These are phyloP conservation scores for Perkinsus olseni DNA, from an alignment of 169 alveolate species.

Conservation along the genomic window DNA sequence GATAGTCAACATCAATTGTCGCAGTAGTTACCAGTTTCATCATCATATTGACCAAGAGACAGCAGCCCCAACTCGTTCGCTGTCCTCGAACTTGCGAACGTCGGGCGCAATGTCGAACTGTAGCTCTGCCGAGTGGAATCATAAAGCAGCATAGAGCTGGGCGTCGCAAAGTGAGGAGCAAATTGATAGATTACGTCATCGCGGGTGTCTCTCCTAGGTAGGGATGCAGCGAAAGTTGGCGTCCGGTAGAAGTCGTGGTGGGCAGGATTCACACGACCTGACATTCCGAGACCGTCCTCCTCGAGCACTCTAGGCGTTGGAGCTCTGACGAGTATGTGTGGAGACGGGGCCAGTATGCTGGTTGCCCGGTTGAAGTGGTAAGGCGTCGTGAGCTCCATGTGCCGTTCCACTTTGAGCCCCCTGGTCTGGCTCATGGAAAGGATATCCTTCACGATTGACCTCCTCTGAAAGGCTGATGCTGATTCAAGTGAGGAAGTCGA, in stretches of 20 bases:
- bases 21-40: neutral
- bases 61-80: neutral
- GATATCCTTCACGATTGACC: neutral
- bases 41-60: neutral
- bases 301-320: neutral
- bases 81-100: neutral
- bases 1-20: neutral
- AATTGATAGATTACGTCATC: neutral
- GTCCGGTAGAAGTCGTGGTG: neutral
- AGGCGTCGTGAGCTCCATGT: neutral
- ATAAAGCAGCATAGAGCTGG: neutral
- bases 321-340: neutral
- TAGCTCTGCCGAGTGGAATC: neutral
- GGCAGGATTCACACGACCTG: neutral
- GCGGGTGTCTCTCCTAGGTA: neutral
- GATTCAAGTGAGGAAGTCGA: neutral
- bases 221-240: neutral
- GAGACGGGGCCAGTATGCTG: neutral
- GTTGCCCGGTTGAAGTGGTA: neutral
- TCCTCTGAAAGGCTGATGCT: neutral
- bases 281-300: neutral
- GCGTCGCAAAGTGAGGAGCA: neutral
- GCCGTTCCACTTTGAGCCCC: neutral
- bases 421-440: neutral
- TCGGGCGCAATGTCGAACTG: neutral